phyloP scores from a whole-genome alignment of 2,329 filamentous ascomycete species.

The Colletotrichum costaricense region DNA sequence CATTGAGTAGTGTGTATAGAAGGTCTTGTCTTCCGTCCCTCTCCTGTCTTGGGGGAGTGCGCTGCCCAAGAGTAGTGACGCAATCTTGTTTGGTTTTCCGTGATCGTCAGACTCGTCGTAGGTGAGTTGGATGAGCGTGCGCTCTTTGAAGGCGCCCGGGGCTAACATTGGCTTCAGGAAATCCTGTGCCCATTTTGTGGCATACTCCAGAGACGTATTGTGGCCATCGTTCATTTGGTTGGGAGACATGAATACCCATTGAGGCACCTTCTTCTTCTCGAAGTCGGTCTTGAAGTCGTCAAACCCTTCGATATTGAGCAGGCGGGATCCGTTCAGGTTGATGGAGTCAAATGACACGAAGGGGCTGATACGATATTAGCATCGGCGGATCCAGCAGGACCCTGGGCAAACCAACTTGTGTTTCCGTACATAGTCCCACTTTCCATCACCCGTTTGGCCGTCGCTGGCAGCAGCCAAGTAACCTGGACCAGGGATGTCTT shows the following conservation, averaged over 20 bases:
- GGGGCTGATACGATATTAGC: conserved; percentile 45
- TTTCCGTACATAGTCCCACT: conserved; percentile 42
- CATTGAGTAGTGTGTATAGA: conserved; percentile 58
- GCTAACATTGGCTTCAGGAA: conserved; percentile 66
- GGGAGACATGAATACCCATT: conserved; percentile 73
- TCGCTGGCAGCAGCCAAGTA: conserved; percentile 57
- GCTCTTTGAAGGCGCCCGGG: conserved; percentile 61
- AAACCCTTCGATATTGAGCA: conserved; percentile 72
- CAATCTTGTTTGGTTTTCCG: conserved; percentile 62
- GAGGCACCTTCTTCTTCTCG: conserved; percentile 65
- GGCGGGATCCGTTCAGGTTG: conserved; percentile 54
- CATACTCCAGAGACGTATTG: conserved; percentile 62
- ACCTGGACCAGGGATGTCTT: conserved; percentile 47
- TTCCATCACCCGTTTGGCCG: conserved; percentile 42
- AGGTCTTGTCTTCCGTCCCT: conserved; percentile 63
- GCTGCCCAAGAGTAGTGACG: conserved; percentile 65
- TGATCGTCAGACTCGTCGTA: conserved; percentile 69
- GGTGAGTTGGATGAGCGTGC: conserved; percentile 67
- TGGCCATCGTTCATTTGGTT: conserved; percentile 77
- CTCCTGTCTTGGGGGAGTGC: conserved; percentile 58
- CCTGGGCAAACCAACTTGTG: conserved; percentile 35
- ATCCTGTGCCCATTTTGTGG: conserved; percentile 61
- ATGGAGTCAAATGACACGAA: conserved; percentile 56
- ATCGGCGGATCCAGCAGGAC: not conserved
- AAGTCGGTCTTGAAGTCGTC: conserved; percentile 70